Evolutionary conservation across 768 basidiomycete genomes (phyloP), one percentile per base, ranked within the genome.

Genomic region (Lentinus brumalis): DNA sequence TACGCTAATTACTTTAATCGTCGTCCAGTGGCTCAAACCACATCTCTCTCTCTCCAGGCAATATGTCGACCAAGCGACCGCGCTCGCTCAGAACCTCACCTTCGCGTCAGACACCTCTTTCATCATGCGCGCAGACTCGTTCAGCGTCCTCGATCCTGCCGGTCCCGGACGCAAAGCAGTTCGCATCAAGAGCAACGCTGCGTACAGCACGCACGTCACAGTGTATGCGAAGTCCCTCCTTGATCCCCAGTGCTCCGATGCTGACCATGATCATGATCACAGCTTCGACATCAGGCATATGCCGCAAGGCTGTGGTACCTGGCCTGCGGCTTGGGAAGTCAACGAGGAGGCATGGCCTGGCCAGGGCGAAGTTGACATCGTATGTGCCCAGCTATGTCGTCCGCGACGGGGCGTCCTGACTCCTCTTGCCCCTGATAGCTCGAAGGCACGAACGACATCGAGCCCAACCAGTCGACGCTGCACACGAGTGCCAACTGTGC

Each of bases 161-260:
- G 85, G 82, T 2, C 75, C 83, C 21, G 86, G 87, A 4, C 76
- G 87, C 21, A 80, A 86, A 68, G 84, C 83, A 32, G 83, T 88
- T 53, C 78, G 86, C 47, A 70, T 89, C 42, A 71, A 69, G 56
- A 83, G 83, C 12, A 82, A 83, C 62, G 81, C 82, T 56, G 65
- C 73, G 38, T 88, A 81, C 61, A 77, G 74, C 5, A 85, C 78
- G 15, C 78, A 81, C 40, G 85, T 70, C 51, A 54, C 62, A 7
- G 67, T 70, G 68, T 70, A 55, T 44, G 73, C 60, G 21, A 26
- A 40, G 49, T 53, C n/a, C 35, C 31, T 52, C 38, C 57, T 49
- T 32, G 30, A 26, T 26, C 21, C 63, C 80, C 76, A 35, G 77
- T 32, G 7, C 8, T 18, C 16, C 35, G 7, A 35, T 31, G 21